These are phyloP conservation scores for Colletotrichum sp. DNA, from an alignment of 2,329 filamentous ascomycete species.

Conservation along the genomic window DNA sequence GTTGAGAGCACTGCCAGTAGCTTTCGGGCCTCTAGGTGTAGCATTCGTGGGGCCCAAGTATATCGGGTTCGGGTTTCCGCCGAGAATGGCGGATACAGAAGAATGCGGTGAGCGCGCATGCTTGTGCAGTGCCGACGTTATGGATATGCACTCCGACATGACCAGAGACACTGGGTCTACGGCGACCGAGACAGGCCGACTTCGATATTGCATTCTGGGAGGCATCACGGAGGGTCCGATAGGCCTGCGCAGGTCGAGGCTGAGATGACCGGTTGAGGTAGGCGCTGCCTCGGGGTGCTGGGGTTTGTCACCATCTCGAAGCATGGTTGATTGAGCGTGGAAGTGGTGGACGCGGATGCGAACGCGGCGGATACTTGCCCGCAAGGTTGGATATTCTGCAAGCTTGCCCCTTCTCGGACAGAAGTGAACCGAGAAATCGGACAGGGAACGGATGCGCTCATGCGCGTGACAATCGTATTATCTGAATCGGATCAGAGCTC, in stretches of 20 bases:
- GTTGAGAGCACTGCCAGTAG: constrained; percentile 36
- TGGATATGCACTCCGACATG: constrained; percentile 97
- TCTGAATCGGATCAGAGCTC: not conserved
- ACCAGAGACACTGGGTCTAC: constrained; percentile 92
- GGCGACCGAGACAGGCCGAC: constrained; percentile 74
- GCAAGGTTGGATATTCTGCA: not conserved
- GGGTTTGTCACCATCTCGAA: constrained; percentile 4
- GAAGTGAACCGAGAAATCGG: not conserved
- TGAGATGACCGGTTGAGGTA: not conserved
- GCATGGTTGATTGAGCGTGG: constrained; percentile 9
- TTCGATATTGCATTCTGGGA: constrained; percentile 63
- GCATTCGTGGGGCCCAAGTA: constrained; percentile 56
- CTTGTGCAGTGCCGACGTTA: constrained; percentile 98
- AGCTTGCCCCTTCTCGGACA: not conserved
- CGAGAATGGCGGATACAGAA: constrained; percentile 93
- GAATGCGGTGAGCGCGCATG: constrained; percentile 95
- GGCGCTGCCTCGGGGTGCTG: constrained; percentile 4
- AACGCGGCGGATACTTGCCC: not conserved
- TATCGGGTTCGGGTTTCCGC: constrained; percentile 69
- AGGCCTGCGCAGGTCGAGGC: constrained; percentile 24
- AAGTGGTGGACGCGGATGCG: not conserved
- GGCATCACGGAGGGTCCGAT: constrained; percentile 24
- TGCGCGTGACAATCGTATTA: not conserved
- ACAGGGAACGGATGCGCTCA: not conserved
- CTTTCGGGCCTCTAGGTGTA: constrained; percentile 45